Evolutionary conservation across 495 filamentous ascomycete species (phyloP).

Genomic region (Cercophora samala): DNA sequence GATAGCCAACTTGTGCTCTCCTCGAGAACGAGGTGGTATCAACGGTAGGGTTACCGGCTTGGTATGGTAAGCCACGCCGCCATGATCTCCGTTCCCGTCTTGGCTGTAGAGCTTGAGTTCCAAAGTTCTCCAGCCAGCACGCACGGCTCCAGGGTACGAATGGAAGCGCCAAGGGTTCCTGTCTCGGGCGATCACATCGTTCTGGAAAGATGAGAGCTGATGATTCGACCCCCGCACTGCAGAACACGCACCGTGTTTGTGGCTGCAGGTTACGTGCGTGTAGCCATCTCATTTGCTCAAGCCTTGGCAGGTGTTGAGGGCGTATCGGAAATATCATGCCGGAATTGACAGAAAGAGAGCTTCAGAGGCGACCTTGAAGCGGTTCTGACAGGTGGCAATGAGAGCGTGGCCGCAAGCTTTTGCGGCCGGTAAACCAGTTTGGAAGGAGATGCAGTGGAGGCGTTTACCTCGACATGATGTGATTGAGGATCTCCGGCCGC

Average conservation of each 20-base stretch:
- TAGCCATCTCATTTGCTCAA: slow-evolving; percentile 18
- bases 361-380: not conserved
- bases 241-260: not conserved
- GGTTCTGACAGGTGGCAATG: not conserved
- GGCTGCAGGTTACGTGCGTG: slow-evolving; percentile 19
- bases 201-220: slow-evolving; percentile 11
- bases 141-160: not conserved
- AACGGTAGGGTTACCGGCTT: not conserved
- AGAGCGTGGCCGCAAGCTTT: not conserved
- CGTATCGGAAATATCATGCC: not conserved
- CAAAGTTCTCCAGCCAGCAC: not conserved
- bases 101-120: not conserved
- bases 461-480: not conserved
- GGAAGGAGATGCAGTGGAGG: not conserved
- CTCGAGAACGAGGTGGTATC: not conserved
- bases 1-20: too few relatives aligned
- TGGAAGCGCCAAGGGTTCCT: not conserved
- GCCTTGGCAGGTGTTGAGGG: slow-evolving; percentile 16
- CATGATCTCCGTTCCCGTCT: not conserved
- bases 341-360: not conserved
- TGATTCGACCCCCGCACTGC: not conserved
- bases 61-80: not conserved
- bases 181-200: slow-evolving; percentile 6
- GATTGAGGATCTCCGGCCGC: not conserved
- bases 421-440: not conserved